These are phyloP conservation scores for Fusarium caatingaense DNA, from an alignment of 2,329 filamentous ascomycete species.

Conservation along the genomic window DNA sequence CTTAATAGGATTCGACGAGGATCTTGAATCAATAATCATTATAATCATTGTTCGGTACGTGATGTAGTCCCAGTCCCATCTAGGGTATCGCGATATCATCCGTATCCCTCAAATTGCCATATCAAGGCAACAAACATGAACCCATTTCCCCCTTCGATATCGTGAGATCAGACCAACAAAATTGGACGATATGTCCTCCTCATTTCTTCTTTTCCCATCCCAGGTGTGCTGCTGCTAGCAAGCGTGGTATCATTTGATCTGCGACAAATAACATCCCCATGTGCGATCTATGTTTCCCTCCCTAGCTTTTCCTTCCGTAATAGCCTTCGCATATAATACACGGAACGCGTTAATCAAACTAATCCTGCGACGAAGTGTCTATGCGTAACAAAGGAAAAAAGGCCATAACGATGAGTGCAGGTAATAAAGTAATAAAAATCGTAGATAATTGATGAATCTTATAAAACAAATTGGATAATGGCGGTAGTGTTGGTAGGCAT, in stretches of 20 bases:
- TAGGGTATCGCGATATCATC: conserved; percentile 7
- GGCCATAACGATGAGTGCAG: conserved; percentile 1
- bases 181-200: conserved; percentile 7
- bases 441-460: neutral
- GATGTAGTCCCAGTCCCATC: conserved; percentile 12
- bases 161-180: conserved; percentile 22
- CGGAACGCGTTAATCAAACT: conserved; percentile 31
- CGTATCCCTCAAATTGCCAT: conserved; percentile 16
- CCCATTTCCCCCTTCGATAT: conserved; percentile 4
- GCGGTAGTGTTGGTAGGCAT: neutral
- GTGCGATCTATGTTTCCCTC: conserved; percentile 28
- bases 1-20: neutral
- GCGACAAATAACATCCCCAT: conserved; percentile 22
- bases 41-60: conserved; percentile 16
- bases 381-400: conserved; percentile 37
- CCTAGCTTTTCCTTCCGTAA: conserved; percentile 3
- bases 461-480: neutral
- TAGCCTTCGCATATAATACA: conserved; percentile 38
- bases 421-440: neutral
- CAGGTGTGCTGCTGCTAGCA: conserved; percentile 20
- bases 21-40: neutral
- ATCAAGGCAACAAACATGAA: conserved; percentile 16
- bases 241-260: conserved; percentile 38
- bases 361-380: conserved; percentile 23
- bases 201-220: neutral